A percentile compares a stretch with the other conserved stretches of the same genome.
These are phyloP conservation scores for Starmerella apis DNA, from an alignment of 805 yeast genomes.

Conservation along the genomic window DNA sequence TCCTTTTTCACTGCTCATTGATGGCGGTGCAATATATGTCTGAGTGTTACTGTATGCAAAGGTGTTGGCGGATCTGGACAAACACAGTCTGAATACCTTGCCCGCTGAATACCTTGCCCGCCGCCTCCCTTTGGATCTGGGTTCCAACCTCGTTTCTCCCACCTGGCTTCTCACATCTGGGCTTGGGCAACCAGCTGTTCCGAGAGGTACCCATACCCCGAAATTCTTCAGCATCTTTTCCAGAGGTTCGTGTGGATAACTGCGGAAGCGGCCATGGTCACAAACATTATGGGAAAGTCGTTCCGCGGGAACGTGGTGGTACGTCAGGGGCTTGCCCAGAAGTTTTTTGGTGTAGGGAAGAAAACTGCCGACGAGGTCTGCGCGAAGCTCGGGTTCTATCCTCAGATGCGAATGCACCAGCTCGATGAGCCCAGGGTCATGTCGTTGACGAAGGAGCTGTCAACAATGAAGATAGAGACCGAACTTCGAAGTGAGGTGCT, in stretches of 20 bases:
- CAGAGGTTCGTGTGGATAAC: too few species aligned
- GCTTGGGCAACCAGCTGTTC: background rate
- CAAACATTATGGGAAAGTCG: constrained; percentile 33
- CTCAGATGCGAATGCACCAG: constrained; percentile 89
- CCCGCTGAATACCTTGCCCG: too few species aligned
- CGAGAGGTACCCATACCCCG: constrained; percentile 1
- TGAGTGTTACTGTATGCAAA: too few species aligned
- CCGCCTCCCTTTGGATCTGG: too few species aligned
- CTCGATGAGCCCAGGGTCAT: constrained; percentile 77
- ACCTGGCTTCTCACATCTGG: too few species aligned
- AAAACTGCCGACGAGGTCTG: constrained; percentile 64
- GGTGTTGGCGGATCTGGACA: too few species aligned
- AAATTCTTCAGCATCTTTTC: background rate
- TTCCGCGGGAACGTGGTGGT: constrained; percentile 32
- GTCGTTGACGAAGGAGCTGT: constrained; percentile 76
- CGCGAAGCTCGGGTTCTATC: constrained; percentile 82
- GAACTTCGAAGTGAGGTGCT: constrained; percentile 50
- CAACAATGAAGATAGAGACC: constrained; percentile 74
- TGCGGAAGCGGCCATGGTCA: constrained; percentile 30
- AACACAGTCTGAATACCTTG: too few species aligned
- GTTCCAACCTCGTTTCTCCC: too few species aligned
- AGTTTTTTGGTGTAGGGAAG: constrained; percentile 80
- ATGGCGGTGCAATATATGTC: too few species aligned
- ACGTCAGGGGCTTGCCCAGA: constrained; percentile 57
- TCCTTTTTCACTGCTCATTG: constrained; percentile 8